Percentiles rank a stretch among this genome's conserved stretches.
Evolutionary conservation across 169 alveolate species (phyloP).

Genomic region (Plasmodium berghei): DNA sequence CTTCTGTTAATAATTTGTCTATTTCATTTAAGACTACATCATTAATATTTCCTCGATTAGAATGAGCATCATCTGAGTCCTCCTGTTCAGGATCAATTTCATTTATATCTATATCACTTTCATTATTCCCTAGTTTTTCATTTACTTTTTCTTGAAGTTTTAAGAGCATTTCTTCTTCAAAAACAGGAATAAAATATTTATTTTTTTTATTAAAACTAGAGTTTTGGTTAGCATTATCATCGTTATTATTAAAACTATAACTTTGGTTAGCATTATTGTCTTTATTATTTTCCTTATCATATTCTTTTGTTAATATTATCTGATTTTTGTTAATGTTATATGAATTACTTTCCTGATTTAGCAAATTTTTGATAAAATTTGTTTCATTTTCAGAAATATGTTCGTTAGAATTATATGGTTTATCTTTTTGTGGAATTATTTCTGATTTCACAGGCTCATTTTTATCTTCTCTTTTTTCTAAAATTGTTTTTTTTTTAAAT

Average conservation of each 20-base stretch:
- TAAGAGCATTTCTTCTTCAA: constrained; percentile 45
- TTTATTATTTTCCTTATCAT: neutral
- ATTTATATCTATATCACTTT: neutral
- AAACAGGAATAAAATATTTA: constrained; percentile 16
- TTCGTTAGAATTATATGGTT: neutral
- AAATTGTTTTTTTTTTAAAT: neutral
- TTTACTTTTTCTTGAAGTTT: constrained; percentile 40
- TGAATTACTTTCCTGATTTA: neutral
- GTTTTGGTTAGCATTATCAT: neutral
- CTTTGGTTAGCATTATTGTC: neutral
- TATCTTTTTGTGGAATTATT: neutral
- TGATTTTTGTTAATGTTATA: neutral
- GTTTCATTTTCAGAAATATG: neutral
- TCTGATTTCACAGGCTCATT: neutral
- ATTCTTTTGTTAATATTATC: neutral
- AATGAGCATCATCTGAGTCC: neutral
- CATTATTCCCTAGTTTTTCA: constrained; percentile 4
- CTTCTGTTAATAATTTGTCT: neutral
- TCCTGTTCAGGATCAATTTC: neutral
- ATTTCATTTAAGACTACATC: too few relatives aligned
- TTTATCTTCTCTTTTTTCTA: neutral
- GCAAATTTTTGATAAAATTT: constrained; percentile 27
- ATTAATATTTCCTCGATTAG: neutral
- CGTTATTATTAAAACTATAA: neutral
- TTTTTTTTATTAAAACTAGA: constrained; percentile 11